phyloP scores from a whole-genome alignment of 2,329 filamentous ascomycete genomes.

The Sarocladium kiliense region DNA sequence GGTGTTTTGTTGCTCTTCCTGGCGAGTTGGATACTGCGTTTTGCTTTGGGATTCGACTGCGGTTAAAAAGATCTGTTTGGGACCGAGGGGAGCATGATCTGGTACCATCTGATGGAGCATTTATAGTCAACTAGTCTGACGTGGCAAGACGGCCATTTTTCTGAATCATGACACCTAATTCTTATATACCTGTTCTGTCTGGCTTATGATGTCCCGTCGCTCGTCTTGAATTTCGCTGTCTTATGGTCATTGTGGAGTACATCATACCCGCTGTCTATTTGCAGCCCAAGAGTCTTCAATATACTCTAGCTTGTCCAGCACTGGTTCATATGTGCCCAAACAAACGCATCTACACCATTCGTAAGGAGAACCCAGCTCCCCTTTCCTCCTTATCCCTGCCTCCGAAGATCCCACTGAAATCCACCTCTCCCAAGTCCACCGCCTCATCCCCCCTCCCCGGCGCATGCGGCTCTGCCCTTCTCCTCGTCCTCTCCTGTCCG shows the following conservation, averaged over 20 bases:
- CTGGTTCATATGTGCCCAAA: too few species aligned
- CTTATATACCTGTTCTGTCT: too few species aligned
- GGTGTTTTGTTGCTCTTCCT: background rate
- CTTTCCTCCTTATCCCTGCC: conserved; percentile 59
- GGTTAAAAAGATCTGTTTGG: background rate
- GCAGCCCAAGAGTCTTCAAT: background rate
- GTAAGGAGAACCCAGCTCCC: conserved; percentile 61
- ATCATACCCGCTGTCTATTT: too few species aligned
- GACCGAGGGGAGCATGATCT: conserved; percentile 1
- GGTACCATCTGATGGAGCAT: background rate
- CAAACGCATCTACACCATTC: too few species aligned
- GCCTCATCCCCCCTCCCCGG: conserved; percentile 70
- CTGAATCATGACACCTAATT: background rate
- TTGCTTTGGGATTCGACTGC: background rate
- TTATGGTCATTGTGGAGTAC: too few species aligned
- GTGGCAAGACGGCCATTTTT: background rate
- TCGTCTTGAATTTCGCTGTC: background rate
- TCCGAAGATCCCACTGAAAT: conserved; percentile 69
- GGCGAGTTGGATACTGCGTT: background rate
- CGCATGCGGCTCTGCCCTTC: conserved; percentile 71
- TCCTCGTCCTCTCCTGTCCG: conserved; percentile 71
- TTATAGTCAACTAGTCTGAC: background rate
- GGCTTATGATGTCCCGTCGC: too few species aligned
- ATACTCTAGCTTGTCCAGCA: too few species aligned
- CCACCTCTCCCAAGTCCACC: conserved; percentile 47